Evolutionary conservation across 148 eudicot genomes (phyloP).

Genomic region (Chenopodium formosanum): DNA sequence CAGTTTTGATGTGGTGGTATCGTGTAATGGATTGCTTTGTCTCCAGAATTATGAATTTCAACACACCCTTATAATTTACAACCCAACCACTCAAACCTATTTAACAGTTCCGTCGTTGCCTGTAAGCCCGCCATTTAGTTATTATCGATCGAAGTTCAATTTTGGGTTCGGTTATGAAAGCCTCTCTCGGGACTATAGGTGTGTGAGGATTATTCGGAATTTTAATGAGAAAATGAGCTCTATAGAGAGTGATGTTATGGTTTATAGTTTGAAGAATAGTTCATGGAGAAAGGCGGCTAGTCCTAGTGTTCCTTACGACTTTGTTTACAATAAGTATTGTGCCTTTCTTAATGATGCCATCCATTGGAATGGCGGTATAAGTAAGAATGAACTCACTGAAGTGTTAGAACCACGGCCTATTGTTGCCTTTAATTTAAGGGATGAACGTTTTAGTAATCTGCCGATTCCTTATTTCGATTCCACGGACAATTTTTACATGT

Average conservation of each 20-base stretch:
- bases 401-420: neutral
- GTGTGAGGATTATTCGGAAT: too few relatives aligned
- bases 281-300: neutral
- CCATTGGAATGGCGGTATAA: constrained; percentile 3
- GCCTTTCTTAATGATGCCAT: constrained; percentile 13
- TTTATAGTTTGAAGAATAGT: neutral
- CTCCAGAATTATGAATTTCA: neutral
- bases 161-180: too few relatives aligned
- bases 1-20: neutral
- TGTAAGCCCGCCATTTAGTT: neutral
- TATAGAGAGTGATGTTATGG: too few relatives aligned
- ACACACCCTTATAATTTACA: neutral
- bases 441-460: neutral
- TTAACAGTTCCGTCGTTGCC: neutral
- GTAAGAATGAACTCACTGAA: neutral
- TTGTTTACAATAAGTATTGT: neutral
- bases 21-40: constrained; percentile 2
- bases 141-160: too few relatives aligned
- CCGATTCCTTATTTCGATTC: constrained; percentile 1
- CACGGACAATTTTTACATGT: neutral
- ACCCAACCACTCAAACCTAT: constrained; percentile 16
- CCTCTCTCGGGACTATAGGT: too few relatives aligned
- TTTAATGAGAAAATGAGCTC: too few relatives aligned
- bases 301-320: neutral
- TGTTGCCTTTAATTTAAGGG: constrained; percentile 5